Evolutionary conservation across 371 early-diverging fungal genomes (phyloP).

Genomic region (Zychaea mexicana): DNA sequence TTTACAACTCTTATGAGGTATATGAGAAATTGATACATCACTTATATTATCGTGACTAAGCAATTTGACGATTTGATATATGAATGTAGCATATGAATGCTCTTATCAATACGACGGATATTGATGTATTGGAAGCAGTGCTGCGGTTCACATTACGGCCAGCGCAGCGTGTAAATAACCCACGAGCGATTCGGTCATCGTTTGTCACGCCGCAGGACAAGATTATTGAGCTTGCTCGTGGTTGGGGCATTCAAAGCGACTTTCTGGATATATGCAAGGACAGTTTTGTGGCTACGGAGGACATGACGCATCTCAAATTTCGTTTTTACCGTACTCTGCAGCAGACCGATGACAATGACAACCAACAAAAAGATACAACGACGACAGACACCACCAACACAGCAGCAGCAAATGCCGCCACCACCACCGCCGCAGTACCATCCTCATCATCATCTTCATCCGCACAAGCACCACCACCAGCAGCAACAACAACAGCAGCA

Average conservation of each 20-base stretch:
- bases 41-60: not conserved
- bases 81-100: constrained; percentile 70
- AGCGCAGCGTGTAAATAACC: constrained; percentile 81
- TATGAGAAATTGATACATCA: not conserved
- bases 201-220: constrained; percentile 68
- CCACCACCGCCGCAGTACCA: no score
- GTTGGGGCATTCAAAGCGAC: constrained; percentile 58
- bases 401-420: not conserved
- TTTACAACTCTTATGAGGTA: constrained; percentile 94
- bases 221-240: constrained; percentile 62
- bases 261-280: constrained; percentile 45
- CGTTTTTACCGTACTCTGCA: constrained; percentile 72
- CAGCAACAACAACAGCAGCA: constrained; percentile 16
- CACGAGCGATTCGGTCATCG: constrained; percentile 66
- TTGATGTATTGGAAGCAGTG: constrained; percentile 73
- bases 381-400: constrained; percentile 1
- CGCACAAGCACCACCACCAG: constrained; percentile 3
- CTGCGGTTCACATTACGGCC: constrained; percentile 78
- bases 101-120: constrained; percentile 71
- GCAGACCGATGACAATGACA: not conserved
- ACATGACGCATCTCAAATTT: constrained; percentile 52
- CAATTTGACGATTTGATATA: no score
- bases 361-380: constrained; percentile 4
- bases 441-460: not conserved
- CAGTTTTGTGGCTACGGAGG: constrained; percentile 48